Evolutionary conservation across 257 asterid genomes (phyloP).

Genomic region (Parsonsia alboflavescens): DNA sequence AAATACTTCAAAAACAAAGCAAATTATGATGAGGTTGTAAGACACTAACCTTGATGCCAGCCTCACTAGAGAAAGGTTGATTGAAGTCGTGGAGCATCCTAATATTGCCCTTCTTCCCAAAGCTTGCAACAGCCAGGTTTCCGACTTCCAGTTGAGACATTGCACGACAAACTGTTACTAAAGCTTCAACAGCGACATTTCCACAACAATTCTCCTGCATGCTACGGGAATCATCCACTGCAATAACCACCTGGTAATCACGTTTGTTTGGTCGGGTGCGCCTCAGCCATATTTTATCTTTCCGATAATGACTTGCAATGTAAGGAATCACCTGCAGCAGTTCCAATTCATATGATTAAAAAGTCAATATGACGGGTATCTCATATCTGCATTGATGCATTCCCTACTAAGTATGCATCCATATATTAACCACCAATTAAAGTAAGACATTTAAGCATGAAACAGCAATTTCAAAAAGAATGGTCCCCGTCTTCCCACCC

Average conservation of each 20-base stretch:
- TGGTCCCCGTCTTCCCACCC: not conserved
- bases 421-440: not conserved
- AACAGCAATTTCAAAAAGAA: not conserved
- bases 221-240: conserved; percentile 93
- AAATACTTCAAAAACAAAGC: not conserved
- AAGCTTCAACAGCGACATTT: conserved; percentile 76
- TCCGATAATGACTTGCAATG: conserved; percentile 83
- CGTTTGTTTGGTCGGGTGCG: conserved; percentile 89
- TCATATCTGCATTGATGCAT: not conserved
- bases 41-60: conserved; percentile 71
- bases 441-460: not conserved
- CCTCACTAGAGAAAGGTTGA: conserved; percentile 79
- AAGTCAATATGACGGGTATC: not conserved
- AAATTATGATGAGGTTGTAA: not conserved
- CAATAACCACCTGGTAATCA: conserved; percentile 88
- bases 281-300: conserved; percentile 92
- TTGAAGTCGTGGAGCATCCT: conserved; percentile 73
- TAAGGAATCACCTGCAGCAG: conserved; percentile 71
- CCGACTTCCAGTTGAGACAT: conserved; percentile 98
- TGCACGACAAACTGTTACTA: conserved; percentile 92
- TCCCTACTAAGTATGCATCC: not conserved
- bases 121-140: conserved; percentile 79
- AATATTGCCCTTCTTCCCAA: conserved; percentile 89
- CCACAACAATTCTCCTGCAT: conserved; percentile 86
- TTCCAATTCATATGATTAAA: not conserved